Evolutionary conservation across 352 stramenopile species (phyloP).

Genomic region (Blastocystis sp.): DNA sequence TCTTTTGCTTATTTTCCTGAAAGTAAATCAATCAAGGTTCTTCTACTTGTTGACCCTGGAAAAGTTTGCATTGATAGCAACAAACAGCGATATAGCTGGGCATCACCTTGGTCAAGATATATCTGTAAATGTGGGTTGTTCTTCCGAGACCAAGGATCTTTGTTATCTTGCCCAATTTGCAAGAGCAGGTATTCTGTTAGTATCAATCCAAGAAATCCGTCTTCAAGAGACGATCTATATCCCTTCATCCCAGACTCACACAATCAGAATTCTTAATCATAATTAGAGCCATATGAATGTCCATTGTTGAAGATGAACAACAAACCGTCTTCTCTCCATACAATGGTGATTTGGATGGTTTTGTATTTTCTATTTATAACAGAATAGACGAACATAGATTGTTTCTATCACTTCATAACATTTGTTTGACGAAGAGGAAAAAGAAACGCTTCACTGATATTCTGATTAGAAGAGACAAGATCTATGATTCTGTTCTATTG

Average conservation of each 20-base stretch:
- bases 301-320: too few species aligned
- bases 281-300: too few species aligned
- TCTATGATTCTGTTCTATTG: not conserved
- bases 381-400: not conserved
- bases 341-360: too few species aligned
- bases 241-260: too few species aligned
- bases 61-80: slow-evolving; percentile 61
- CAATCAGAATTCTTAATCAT: too few species aligned
- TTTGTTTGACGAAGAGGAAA: not conserved
- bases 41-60: slow-evolving; percentile 62
- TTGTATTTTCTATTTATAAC: not conserved
- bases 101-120: not conserved
- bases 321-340: not conserved
- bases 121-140: not conserved
- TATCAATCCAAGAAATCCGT: not conserved
- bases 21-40: not conserved
- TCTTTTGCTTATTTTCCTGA: slow-evolving; percentile 59
- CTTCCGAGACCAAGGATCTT: too few species aligned
- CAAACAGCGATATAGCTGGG: slow-evolving; percentile 60
- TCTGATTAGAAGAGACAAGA: not conserved
- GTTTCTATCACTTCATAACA: not conserved
- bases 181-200: too few species aligned
- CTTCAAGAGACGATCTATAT: not conserved
- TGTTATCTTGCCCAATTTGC: too few species aligned
- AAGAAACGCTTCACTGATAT: not conserved